Percentiles rank a stretch among this genome's conserved stretches.
Conservation (phyloP, 208 protist genomes). For the Naegleria fowleri region DNA sequence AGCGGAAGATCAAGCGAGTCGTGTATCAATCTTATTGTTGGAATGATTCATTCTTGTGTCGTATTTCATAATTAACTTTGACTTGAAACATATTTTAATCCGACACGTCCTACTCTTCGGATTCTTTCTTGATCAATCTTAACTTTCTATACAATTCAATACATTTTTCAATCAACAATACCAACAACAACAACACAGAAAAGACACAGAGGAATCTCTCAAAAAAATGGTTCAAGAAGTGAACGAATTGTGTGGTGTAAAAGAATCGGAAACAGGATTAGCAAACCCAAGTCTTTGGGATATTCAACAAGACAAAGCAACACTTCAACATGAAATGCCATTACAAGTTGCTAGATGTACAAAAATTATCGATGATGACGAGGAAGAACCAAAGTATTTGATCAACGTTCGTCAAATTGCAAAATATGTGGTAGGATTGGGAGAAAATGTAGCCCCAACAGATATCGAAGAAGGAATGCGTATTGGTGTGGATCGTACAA, state of each 20-base stretch:
- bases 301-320: slow-evolving; percentile 92
- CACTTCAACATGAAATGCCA: slow-evolving; percentile 90
- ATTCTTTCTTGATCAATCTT: too few relatives aligned
- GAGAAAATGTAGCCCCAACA: slow-evolving; percentile 93
- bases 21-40: too few relatives aligned
- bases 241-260: slow-evolving; percentile 91
- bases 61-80: too few relatives aligned
- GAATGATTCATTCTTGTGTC: too few relatives aligned
- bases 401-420: slow-evolving; percentile 95
- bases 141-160: too few relatives aligned
- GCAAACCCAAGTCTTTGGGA: slow-evolving; percentile 96
- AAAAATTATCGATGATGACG: slow-evolving; percentile 92
- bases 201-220: slow-evolving; percentile 91
- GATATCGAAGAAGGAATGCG: slow-evolving; percentile 99
- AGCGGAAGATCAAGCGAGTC: not conserved
- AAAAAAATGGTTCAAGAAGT: slow-evolving; percentile 86
- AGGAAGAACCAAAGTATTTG: slow-evolving; percentile 88
- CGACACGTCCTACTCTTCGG: too few relatives aligned
- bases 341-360: slow-evolving; percentile 98
- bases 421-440: slow-evolving; percentile 99
- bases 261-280: slow-evolving; percentile 98
- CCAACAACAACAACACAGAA: slow-evolving; percentile 51
- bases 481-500: slow-evolving; percentile 94
- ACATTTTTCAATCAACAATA: not conserved
- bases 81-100: too few relatives aligned